Evolutionary conservation across 2,329 filamentous ascomycete genomes (phyloP).

Genomic region (Alternaria ventricosa): DNA sequence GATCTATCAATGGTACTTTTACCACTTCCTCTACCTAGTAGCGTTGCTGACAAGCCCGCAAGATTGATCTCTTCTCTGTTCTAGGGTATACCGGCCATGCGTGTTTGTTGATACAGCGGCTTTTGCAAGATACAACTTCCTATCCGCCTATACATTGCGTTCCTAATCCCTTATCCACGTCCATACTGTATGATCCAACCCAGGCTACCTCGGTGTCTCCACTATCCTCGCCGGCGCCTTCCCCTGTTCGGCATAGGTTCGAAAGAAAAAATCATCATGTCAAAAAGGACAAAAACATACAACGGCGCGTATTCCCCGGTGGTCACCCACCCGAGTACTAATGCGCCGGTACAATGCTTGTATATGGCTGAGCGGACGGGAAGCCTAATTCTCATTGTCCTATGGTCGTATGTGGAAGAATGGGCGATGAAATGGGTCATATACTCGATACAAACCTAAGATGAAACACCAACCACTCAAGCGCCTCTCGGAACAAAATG

Average conservation of each 20-base stretch:
- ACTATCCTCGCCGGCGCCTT: background rate
- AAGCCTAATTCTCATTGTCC: background rate
- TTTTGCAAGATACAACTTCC: background rate
- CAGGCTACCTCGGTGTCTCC: background rate
- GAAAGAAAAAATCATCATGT: background rate
- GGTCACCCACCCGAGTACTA: background rate
- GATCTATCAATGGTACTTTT: slow-evolving; percentile 6
- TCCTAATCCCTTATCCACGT: background rate
- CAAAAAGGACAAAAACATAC: background rate
- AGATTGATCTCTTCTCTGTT: background rate
- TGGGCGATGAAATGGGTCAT: accelerated
- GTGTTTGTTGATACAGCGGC: background rate
- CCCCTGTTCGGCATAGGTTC: background rate
- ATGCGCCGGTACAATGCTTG: slow-evolving; percentile 1
- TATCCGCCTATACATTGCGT: background rate
- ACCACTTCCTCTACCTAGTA: background rate
- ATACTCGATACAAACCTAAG: background rate
- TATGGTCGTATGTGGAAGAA: background rate
- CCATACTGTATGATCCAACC: background rate
- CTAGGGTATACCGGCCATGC: accelerated
- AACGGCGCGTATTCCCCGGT: background rate
- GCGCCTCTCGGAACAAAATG: no score
- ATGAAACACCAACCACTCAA: no score
- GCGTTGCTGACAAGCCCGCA: background rate
- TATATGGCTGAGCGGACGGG: slow-evolving; percentile 1